Base-by-base conservation (phyloP, 257 asterid genomes). In the Petunia axillaris region DNA sequence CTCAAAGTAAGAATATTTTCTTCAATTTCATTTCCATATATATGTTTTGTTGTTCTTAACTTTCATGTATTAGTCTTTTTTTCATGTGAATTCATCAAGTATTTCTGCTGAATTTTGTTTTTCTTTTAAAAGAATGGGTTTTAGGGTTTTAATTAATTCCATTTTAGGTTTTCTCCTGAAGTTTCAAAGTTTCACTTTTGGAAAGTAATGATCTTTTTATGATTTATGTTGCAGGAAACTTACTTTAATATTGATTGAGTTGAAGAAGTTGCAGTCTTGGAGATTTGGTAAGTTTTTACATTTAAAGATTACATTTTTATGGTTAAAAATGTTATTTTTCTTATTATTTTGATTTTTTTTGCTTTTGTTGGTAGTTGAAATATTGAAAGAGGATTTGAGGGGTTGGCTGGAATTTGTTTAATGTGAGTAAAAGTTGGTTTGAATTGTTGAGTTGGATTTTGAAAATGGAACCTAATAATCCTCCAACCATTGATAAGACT, bases 381-480 rank as follows among this genome's bases (percentile, higher is more conserved):
- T 53, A 67, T 67, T 67, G 75, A 67, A 67, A 67, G 75, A 15
- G 38, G 4, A 67, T 67, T 41, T 64, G 8, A 38, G 5, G 11
- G 14, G 46, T 44, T 4, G 8, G 14, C 3, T 5, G 14, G 10
- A 25, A 25, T 7, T 6, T 53, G 3, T 53, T 2, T 10, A 5
- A 53, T 53, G 38, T 59, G 65, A 7, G 39, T 59, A 38, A 59
- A 59, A 70, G 76, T 58, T 53, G 80, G 44, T 66, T 70, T 70
- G 55, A 43, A 41, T 67, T 43, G 73, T 39, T 65, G 73, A 65
- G 13, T 65, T 65, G n/a, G 50, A 65, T 65, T 1, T 65, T 1
- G 35, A 66, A 73, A 82, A 94, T 93, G 99, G 98, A 92, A 81
- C 93, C 82, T 62, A 82, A 89, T 50, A 84, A 76, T 87, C 85